Evolutionary conservation across 2,329 filamentous ascomycete genomes (phyloP).

Genomic region (Pleurostoma richardsiae): DNA sequence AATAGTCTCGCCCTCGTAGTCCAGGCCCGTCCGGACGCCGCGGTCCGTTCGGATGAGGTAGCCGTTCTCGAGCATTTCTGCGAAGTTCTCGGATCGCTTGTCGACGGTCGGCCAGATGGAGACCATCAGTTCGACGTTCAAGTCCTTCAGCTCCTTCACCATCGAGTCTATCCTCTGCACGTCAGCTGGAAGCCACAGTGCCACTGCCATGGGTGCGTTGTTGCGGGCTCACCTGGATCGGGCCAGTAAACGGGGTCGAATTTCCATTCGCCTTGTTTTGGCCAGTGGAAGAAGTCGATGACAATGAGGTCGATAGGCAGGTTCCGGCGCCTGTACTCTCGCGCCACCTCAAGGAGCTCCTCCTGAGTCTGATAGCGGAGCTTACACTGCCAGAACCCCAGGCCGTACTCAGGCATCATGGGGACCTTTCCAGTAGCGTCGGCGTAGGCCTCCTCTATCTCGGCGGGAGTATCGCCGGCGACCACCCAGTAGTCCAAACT

Average conservation of each 20-base stretch:
- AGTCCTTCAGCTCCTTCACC: conserved; percentile 51
- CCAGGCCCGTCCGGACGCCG: conserved; percentile 53
- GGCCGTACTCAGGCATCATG: conserved; percentile 64
- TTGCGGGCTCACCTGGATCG: conserved; percentile 30
- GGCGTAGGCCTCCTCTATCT: conserved; percentile 53
- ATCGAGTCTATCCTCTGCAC: conserved; percentile 44
- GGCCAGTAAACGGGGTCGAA: conserved; percentile 62
- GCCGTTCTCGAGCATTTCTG: conserved; percentile 56
- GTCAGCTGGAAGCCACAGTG: no score
- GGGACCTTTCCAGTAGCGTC: conserved; percentile 53
- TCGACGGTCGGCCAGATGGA: conserved; percentile 66
- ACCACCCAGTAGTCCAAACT: conserved; percentile 62
- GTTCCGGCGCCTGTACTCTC: conserved; percentile 50
- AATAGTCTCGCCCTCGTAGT: conserved; percentile 51
- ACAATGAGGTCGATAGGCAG: conserved; percentile 61
- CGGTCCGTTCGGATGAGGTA: conserved; percentile 55
- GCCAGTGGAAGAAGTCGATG: conserved; percentile 64
- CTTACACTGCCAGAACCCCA: conserved; percentile 67
- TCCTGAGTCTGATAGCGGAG: conserved; percentile 62
- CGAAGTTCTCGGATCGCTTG: conserved; percentile 49
- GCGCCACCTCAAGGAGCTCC: conserved; percentile 53
- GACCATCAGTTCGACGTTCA: conserved; percentile 62
- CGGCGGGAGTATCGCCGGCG: conserved; percentile 46
- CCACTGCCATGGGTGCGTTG: background rate
- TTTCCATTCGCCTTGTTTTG: conserved; percentile 60